Evolutionary conservation across 805 yeast species (phyloP).

Genomic region (Zygosaccharomyces gambellarensis): DNA sequence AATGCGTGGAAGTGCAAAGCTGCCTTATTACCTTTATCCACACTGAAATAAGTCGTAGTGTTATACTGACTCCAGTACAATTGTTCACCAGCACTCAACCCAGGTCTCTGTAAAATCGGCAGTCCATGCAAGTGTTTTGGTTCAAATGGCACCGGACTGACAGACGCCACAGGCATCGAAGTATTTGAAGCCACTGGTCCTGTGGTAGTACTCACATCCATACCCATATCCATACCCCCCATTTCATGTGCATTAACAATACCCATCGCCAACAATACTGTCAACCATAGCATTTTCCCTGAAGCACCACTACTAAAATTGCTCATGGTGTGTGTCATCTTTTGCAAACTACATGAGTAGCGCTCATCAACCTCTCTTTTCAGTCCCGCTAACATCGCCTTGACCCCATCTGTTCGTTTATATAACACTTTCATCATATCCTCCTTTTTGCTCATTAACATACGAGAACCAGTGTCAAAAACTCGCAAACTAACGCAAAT

Average conservation of each 20-base stretch:
- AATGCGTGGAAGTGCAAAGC: conserved; percentile 54
- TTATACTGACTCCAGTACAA: conserved; percentile 75
- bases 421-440: background rate
- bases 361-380: background rate
- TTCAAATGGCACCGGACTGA: conserved; percentile 46
- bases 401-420: background rate
- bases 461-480: background rate
- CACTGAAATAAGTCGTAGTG: conserved; percentile 67
- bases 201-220: conserved; percentile 5
- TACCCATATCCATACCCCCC: conserved; percentile 27
- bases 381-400: background rate
- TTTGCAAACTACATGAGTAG: background rate
- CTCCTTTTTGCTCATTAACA: background rate
- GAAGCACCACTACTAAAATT: background rate
- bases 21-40: conserved; percentile 43
- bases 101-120: conserved; percentile 59
- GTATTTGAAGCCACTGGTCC: conserved; percentile 7
- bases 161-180: conserved; percentile 7
- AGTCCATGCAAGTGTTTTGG: conserved; percentile 55
- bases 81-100: conserved; percentile 66
- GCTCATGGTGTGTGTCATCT: background rate
- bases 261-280: background rate
- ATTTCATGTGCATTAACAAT: conserved; percentile 40
- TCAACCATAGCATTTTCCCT: conserved; percentile 1
- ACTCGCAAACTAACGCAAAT: background rate